A percentile compares a stretch with the other conserved stretches of the same genome.
phyloP scores from a whole-genome alignment of 2,329 filamentous ascomycete genomes.

The Exophiala sideris region DNA sequence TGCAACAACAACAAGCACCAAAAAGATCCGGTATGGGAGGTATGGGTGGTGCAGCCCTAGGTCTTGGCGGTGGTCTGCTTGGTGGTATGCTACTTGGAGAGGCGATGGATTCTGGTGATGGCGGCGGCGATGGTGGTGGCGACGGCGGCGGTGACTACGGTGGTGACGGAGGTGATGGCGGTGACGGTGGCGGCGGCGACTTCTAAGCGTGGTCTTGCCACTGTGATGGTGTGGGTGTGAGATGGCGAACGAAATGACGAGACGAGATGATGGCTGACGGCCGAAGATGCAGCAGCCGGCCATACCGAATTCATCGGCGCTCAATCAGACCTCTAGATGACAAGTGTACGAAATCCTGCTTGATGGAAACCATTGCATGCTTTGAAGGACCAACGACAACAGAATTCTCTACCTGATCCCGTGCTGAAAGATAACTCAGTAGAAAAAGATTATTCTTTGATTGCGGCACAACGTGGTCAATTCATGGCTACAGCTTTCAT shows the following conservation, averaged over 20 bases:
- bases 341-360: too few species aligned
- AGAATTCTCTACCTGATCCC: too few species aligned
- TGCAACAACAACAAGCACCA: conserved; percentile 40
- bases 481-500: too few species aligned
- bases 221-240: too few species aligned
- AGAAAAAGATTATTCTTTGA: too few species aligned
- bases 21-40: conserved; percentile 59
- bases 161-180: conserved; percentile 24
- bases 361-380: too few species aligned
- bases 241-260: neutral
- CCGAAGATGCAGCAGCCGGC: too few species aligned
- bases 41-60: conserved; percentile 70
- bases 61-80: conserved; percentile 75
- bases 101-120: conserved; percentile 61
- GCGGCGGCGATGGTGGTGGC: conserved; percentile 43
- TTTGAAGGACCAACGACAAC: too few species aligned
- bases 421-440: too few species aligned
- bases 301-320: too few species aligned
- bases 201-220: neutral
- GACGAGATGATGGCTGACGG: neutral
- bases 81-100: conserved; percentile 71
- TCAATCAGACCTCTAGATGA: too few species aligned
- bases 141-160: conserved; percentile 28
- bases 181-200: conserved; percentile 6
- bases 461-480: too few species aligned